Conservation (phyloP, 768 basidiomycete genomes). For the Strobilomyces confusus region DNA sequence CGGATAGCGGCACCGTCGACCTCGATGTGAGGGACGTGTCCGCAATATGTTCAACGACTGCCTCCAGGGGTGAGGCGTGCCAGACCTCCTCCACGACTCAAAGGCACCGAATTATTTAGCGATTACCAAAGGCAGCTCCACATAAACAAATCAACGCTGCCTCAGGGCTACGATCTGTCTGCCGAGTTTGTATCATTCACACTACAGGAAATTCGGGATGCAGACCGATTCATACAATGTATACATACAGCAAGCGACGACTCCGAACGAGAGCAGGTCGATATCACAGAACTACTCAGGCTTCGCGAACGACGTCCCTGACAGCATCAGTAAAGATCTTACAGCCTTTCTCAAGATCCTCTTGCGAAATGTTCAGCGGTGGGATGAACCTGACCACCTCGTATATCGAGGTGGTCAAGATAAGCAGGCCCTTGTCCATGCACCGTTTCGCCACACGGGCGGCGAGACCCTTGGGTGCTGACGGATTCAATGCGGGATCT, state of each 20-base stretch:
- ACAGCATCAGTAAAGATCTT: slow-evolving; percentile 67
- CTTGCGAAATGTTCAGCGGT: slow-evolving; percentile 72
- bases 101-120: not conserved
- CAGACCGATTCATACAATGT: not conserved
- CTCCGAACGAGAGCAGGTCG: not conserved
- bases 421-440: slow-evolving; percentile 79
- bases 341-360: slow-evolving; percentile 69
- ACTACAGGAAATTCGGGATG: no score
- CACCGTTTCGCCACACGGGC: slow-evolving; percentile 72
- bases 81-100: not conserved
- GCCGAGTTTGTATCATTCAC: no score
- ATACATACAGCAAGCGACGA: not conserved
- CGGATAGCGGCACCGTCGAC: slow-evolving; percentile 1
- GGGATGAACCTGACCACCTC: slow-evolving; percentile 93
- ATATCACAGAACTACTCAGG: slow-evolving; percentile 1
- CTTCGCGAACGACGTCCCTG: slow-evolving; percentile 57
- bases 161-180: no score
- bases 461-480: slow-evolving; percentile 54
- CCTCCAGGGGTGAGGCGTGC: slow-evolving; percentile 5
- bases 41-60: no score
- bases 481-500: slow-evolving; percentile 40
- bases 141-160: not conserved
- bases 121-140: not conserved
- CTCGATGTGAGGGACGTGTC: slow-evolving; percentile 11
- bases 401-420: slow-evolving; percentile 87